Percentiles rank a stretch among this genome's conserved stretches.
Evolutionary conservation across 257 asterid species (phyloP).

Genomic region (Rhazya stricta): DNA sequence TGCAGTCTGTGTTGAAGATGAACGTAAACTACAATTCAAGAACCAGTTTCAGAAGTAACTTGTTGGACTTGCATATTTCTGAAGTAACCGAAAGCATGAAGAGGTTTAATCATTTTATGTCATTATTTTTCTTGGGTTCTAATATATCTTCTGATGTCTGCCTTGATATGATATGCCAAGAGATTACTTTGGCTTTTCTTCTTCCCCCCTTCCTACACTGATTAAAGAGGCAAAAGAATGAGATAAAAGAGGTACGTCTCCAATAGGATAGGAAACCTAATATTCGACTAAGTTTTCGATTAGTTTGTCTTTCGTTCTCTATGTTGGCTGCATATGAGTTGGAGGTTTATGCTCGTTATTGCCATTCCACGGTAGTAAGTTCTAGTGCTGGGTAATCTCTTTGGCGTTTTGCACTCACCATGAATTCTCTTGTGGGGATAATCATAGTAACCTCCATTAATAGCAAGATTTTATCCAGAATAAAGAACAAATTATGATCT

Average conservation of each 20-base stretch:
- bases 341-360: not conserved
- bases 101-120: not conserved
- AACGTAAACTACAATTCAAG: not conserved
- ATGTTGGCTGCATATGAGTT: not conserved
- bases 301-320: not conserved
- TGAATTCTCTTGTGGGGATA: not conserved
- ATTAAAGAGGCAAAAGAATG: no score
- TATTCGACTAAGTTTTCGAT: slow-evolving; percentile 3
- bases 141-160: no score
- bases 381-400: slow-evolving; percentile 1
- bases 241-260: not conserved
- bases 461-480: not conserved
- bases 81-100: not conserved
- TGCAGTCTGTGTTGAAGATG: not conserved
- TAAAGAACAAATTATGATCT: no score
- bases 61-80: not conserved
- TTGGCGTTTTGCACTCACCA: not conserved
- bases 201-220: not conserved
- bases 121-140: not conserved
- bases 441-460: not conserved
- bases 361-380: slow-evolving; percentile 6
- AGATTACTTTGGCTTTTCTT: not conserved
- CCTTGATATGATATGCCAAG: not conserved
- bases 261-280: not conserved
- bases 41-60: slow-evolving; percentile 10